Evolutionary conservation across 2,329 filamentous ascomycete species (phyloP).

Genomic region (Neonectria neomacrospora): DNA sequence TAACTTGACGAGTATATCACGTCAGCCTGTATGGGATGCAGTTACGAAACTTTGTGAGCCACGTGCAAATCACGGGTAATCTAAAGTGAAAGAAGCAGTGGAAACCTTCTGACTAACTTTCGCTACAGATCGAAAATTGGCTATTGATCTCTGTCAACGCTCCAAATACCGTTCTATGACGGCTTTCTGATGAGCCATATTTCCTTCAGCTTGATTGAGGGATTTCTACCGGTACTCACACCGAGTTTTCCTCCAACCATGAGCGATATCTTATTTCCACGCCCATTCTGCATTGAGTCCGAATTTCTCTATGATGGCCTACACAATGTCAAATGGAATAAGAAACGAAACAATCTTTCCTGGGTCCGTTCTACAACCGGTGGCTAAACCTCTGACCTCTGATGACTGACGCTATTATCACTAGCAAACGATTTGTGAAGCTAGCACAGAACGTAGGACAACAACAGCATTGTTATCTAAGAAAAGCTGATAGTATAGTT

Average conservation of each 20-base stretch:
- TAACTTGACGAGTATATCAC: constrained; percentile 43
- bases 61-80: neutral
- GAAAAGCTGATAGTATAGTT: constrained; percentile 32
- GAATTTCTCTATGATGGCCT: constrained; percentile 55
- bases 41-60: constrained; percentile 47
- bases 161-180: constrained; percentile 55
- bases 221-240: constrained; percentile 59
- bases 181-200: constrained; percentile 58
- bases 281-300: constrained; percentile 58
- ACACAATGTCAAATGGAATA: constrained; percentile 58
- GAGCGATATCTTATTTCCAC: constrained; percentile 64
- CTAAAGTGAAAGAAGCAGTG: constrained; percentile 1
- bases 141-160: constrained; percentile 57
- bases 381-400: constrained; percentile 51
- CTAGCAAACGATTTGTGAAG: constrained; percentile 58
- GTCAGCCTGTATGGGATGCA: constrained; percentile 45
- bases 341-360: constrained; percentile 63
- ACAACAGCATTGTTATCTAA: constrained; percentile 48
- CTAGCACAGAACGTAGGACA: constrained; percentile 50
- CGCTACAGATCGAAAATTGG: constrained; percentile 43
- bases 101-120: constrained; percentile 50
- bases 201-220: constrained; percentile 54
- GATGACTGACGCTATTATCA: constrained; percentile 57
- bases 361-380: constrained; percentile 69
- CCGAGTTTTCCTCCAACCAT: constrained; percentile 58